These are phyloP conservation scores for Terana coerulea DNA, from an alignment of 768 basidiomycete species.

Conservation along the genomic window DNA sequence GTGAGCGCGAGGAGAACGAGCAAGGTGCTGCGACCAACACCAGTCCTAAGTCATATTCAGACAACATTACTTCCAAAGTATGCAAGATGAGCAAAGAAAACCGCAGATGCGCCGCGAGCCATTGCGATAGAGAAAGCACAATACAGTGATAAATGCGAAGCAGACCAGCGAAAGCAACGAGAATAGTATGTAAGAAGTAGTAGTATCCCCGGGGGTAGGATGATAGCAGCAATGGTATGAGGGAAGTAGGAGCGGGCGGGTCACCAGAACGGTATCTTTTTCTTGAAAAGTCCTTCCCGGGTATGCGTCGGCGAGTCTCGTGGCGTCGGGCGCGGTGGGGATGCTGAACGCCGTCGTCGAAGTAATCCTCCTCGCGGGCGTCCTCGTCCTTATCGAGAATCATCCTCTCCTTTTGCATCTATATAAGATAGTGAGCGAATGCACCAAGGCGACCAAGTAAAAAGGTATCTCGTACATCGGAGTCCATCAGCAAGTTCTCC, in stretches of 20 bases:
- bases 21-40: background rate
- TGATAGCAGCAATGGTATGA: constrained; percentile 1
- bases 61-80: constrained; percentile 3
- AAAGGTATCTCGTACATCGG: constrained; percentile 45
- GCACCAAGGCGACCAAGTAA: background rate
- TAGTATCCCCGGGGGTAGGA: background rate
- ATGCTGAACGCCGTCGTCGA: no score
- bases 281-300: background rate
- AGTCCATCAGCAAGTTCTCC: constrained; percentile 59
- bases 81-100: no score
- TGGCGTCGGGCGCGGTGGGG: background rate
- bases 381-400: background rate
- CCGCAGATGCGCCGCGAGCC: constrained; percentile 2
- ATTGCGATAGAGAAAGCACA: constrained; percentile 6
- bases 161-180: constrained; percentile 9
- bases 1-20: no score
- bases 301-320: constrained; percentile 5
- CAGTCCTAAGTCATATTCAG: background rate
- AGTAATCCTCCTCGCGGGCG: no score
- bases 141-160: constrained; percentile 4
- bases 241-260: background rate
- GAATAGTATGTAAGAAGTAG: constrained; percentile 1
- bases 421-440: background rate
- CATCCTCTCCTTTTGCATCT: constrained; percentile 7
- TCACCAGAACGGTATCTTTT: constrained; percentile 14